phyloP scores from a whole-genome alignment of 352 stramenopile species.

The Globisporangium spinosum region DNA sequence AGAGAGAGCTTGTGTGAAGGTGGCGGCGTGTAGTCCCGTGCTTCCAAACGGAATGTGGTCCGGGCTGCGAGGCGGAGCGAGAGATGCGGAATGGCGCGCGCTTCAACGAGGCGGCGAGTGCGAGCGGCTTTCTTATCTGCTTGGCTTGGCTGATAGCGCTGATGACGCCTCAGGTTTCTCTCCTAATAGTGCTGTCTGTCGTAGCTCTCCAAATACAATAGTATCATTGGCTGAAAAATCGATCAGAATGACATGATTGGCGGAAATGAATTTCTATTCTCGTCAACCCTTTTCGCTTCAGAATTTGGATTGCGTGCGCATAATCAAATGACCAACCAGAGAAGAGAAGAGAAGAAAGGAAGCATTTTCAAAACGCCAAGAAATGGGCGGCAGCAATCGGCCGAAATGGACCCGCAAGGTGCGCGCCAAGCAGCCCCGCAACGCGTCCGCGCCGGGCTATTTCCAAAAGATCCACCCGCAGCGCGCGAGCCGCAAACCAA shows the following conservation, averaged over 20 bases:
- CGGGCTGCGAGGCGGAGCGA: background rate
- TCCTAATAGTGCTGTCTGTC: background rate
- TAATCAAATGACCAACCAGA: background rate
- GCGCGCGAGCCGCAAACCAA: constrained; percentile 1
- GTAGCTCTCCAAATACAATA: background rate
- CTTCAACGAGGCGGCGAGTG: background rate
- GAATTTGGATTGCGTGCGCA: background rate
- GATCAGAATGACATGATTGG: background rate
- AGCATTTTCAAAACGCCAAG: background rate
- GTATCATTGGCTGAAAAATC: background rate
- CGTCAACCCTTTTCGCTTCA: background rate
- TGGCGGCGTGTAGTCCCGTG: background rate
- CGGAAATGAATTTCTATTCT: background rate
- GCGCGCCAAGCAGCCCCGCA: constrained; percentile 10
- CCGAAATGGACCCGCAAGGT: constrained; percentile 13
- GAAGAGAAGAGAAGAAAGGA: background rate
- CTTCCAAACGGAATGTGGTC: background rate
- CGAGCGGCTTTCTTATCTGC: background rate
- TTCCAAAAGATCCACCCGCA: constrained; percentile 13
- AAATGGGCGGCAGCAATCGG: constrained; percentile 8
- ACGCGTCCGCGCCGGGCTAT: constrained; percentile 3
- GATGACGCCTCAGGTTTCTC: background rate
- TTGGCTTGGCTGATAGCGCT: background rate
- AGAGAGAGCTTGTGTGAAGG: background rate
- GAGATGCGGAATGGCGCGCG: constrained; percentile 1